These are phyloP conservation scores for Dalbergia cultrata DNA, from an alignment of 306 rosid species.

Conservation along the genomic window DNA sequence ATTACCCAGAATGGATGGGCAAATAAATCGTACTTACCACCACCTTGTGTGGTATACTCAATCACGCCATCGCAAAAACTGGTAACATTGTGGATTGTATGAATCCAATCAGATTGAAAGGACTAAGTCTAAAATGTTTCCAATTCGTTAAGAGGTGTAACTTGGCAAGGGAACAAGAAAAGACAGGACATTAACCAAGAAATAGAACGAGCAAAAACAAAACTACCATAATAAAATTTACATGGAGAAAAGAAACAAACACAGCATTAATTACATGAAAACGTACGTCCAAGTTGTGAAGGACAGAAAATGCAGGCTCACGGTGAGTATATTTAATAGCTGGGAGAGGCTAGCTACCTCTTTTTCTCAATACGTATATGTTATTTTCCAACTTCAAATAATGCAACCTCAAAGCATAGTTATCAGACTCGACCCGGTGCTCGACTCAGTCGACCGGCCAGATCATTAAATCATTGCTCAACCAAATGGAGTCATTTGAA, in stretches of 20 bases:
- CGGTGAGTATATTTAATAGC: constrained; percentile 31
- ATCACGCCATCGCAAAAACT: too few relatives aligned
- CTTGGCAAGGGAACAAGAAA: constrained; percentile 47
- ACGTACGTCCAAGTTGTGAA: constrained; percentile 17
- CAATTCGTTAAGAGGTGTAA: constrained; percentile 38
- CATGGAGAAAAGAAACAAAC: background rate
- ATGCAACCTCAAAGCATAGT: too few relatives aligned
- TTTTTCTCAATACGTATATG: background rate
- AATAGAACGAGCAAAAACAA: constrained; percentile 18
- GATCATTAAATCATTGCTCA: too few relatives aligned
- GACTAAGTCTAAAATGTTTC: constrained; percentile 28
- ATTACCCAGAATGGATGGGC: background rate
- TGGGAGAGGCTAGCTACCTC: constrained; percentile 14
- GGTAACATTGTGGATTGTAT: constrained; percentile 31
- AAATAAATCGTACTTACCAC: constrained; percentile 7
- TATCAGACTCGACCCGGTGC: too few relatives aligned
- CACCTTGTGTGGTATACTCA: too few relatives aligned
- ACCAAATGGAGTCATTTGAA: too few relatives aligned
- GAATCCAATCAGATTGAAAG: constrained; percentile 49
- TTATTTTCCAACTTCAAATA: constrained; percentile 2
- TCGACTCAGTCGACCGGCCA: too few relatives aligned
- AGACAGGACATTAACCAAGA: constrained; percentile 28
- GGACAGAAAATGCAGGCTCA: constrained; percentile 25
- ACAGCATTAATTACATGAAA: background rate
- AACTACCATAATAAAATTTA: background rate